Evolutionary conservation across 805 yeast genomes (phyloP), one percentile per base, ranked within the genome.

Genomic region (Martiniozyma abietophila): DNA sequence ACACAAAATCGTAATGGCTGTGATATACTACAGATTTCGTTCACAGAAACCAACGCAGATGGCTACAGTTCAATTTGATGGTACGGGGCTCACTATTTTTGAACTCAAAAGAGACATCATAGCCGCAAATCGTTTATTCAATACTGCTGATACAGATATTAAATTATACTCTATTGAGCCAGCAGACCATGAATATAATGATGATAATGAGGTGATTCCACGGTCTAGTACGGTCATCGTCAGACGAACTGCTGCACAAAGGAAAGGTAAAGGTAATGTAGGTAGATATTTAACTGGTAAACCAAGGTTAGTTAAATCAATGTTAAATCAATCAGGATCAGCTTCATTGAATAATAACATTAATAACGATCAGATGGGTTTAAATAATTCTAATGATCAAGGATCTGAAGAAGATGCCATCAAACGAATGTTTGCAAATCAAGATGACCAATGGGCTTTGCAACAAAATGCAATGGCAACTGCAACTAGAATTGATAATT

Each of bases 81-180:
- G 98, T 15, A 89, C 98, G 0, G 96, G 97, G 19, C 75, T 92
- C 27, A 84, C 95, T 2, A 95, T 88, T 1, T 92, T 89, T 59
- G 99, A 92, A 51, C 62, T 92, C 40, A 92, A 92, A 58, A 76
- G 89, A 41, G 97, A 92, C 47, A 85, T 92, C 33, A 80, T 92
- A 27, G 57, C 69, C 14, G 83, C 76, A 25, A 89, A 88, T 56
- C 81, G 76, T 47, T 64, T 92, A 11, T 85, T 88, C 5, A 78
- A 76, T 40, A 94, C 95, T 1, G 71, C 78, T 3, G 95, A 84
- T 51, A 86, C 88, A 48, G 92, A 84, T 51, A 61, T 92, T 25
- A 59, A 71, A 29, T 50, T 92, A 12, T 81, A 71, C 51, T 71
- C 65, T 29, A 39, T 58, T n/a, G 86, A 80, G 45, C 74, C 80